Percentiles rank a stretch among this genome's conserved stretches.
These are phyloP conservation scores for Magnusiomyces tetraspermus DNA, from an alignment of 1,139 yeast genomes.

Conservation along the genomic window DNA sequence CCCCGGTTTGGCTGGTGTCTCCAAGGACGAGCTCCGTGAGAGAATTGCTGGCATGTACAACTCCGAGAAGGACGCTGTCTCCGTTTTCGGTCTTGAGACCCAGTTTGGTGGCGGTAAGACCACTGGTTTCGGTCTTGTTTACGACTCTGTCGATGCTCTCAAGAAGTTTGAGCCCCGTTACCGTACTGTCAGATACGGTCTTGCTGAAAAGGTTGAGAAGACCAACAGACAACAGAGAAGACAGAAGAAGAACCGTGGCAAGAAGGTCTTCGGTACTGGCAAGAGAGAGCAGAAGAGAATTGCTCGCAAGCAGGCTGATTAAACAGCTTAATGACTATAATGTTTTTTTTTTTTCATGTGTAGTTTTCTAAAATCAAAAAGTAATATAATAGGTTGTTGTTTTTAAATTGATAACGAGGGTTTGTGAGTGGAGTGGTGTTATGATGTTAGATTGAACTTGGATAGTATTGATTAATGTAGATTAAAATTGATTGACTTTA, in stretches of 20 bases:
- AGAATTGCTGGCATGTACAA: slow-evolving; percentile 94
- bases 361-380: background rate
- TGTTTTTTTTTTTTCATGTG: background rate
- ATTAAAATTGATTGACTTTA: too few relatives aligned
- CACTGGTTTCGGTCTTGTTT: slow-evolving; percentile 97
- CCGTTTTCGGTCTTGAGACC: slow-evolving; percentile 99
- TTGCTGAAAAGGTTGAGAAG: slow-evolving; percentile 92
- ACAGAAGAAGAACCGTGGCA: slow-evolving; percentile 99
- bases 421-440: too few relatives aligned
- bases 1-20: slow-evolving; percentile 99
- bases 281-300: slow-evolving; percentile 74
- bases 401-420: too few relatives aligned
- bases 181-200: slow-evolving; percentile 99
- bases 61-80: slow-evolving; percentile 96
- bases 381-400: too few relatives aligned
- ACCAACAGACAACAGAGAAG: slow-evolving; percentile 99
- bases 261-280: slow-evolving; percentile 98
- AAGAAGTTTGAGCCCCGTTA: slow-evolving; percentile 98
- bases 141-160: slow-evolving; percentile 97
- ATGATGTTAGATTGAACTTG: too few relatives aligned
- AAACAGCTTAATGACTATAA: slow-evolving; percentile 4
- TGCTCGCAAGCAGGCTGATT: slow-evolving; percentile 5
- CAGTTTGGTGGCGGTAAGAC: slow-evolving; percentile 99
- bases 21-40: slow-evolving; percentile 99
- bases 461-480: too few relatives aligned